These are phyloP conservation scores for Viola pubescens DNA, from an alignment of 441 rosid genomes.

Conservation along the genomic window DNA sequence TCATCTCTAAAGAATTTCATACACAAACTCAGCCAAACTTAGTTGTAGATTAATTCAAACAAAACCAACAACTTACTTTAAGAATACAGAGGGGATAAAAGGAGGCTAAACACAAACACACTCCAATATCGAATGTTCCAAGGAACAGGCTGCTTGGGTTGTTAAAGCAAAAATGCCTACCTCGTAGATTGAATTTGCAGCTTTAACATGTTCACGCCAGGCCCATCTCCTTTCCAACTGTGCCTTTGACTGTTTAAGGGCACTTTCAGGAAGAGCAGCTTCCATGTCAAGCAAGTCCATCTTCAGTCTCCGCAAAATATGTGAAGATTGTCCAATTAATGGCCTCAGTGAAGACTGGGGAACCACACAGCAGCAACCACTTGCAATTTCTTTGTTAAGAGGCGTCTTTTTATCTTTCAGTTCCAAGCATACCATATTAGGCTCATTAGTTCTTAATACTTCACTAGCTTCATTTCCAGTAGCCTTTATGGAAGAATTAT, in stretches of 20 bases:
- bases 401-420: conserved; percentile 37
- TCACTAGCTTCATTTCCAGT: conserved; percentile 27
- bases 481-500: conserved; percentile 23
- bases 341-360: conserved; percentile 76
- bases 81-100: no score
- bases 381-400: conserved; percentile 20
- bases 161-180: conserved; percentile 31
- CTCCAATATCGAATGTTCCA: background rate
- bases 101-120: background rate
- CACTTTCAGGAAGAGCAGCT: conserved; percentile 75
- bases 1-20: no score
- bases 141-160: background rate
- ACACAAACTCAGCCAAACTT: background rate
- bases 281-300: conserved; percentile 89
- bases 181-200: conserved; percentile 80
- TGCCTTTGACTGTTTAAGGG: conserved; percentile 66
- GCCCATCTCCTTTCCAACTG: conserved; percentile 56
- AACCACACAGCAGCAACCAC: conserved; percentile 47
- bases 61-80: no score
- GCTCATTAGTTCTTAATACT: conserved; percentile 23
- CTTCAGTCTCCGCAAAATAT: conserved; percentile 52
- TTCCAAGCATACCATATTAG: conserved; percentile 30
- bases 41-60: no score
- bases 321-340: conserved; percentile 49
- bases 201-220: conserved; percentile 83